Conservation (phyloP, 225 moss, liverwort and hornwort species). For the Sphagnum contortum region DNA sequence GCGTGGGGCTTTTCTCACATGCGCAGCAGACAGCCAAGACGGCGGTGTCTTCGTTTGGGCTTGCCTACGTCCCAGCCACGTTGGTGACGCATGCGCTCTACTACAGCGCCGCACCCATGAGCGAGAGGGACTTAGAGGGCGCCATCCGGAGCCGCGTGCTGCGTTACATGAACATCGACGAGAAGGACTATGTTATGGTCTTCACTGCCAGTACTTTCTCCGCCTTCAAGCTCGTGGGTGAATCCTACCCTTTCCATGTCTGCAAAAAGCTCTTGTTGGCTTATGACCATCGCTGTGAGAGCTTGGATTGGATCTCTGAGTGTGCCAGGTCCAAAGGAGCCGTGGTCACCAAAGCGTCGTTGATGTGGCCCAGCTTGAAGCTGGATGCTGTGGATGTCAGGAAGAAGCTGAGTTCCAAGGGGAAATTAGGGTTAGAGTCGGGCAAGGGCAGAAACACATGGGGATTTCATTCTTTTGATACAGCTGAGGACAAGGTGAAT, state of each 20-base stretch:
- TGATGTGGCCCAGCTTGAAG: slow-evolving; percentile 51
- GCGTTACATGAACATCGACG: slow-evolving; percentile 54
- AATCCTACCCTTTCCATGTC: slow-evolving; percentile 54
- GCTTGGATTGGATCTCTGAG: slow-evolving; percentile 42
- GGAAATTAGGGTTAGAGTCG: slow-evolving; percentile 6
- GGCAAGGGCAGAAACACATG: too few relatives aligned
- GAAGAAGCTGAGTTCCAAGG: slow-evolving; percentile 30
- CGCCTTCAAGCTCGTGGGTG: slow-evolving; percentile 54
- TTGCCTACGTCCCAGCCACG: slow-evolving; percentile 49
- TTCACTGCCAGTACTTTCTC: slow-evolving; percentile 53
- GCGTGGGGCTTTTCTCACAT: slow-evolving; percentile 45
- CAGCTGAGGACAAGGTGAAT: too few relatives aligned
- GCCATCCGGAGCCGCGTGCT: slow-evolving; percentile 40
- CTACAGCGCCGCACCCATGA: not conserved
- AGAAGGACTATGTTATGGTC: slow-evolving; percentile 51
- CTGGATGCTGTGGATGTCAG: slow-evolving; percentile 34
- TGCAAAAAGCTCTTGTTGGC: slow-evolving; percentile 43
- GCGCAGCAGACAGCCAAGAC: slow-evolving; percentile 27
- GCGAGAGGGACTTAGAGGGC: slow-evolving; percentile 40
- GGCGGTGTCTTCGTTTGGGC: slow-evolving; percentile 26
- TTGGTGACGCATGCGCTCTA: slow-evolving; percentile 52
- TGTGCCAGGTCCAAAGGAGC: slow-evolving; percentile 45
- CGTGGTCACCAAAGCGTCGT: slow-evolving; percentile 23
- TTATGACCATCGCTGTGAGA: slow-evolving; percentile 43
- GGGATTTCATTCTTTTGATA: too few relatives aligned